phyloP scores from a whole-genome alignment of 2,329 filamentous ascomycete species.

The Penicillium freii region DNA sequence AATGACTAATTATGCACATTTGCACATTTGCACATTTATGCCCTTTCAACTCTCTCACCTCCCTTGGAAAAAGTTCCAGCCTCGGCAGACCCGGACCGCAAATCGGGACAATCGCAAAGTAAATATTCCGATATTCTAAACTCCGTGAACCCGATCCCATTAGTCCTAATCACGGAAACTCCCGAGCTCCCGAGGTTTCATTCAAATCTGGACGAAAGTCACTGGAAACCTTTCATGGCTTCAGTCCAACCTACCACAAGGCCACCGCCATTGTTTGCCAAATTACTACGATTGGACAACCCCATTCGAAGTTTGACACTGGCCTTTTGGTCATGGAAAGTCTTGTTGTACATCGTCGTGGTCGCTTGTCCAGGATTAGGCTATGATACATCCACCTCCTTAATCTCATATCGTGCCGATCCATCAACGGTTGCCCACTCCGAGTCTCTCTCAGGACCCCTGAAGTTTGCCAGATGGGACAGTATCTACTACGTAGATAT shows the following conservation, averaged over 20 bases:
- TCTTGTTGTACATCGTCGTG: constrained; percentile 51
- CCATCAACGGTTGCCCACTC: constrained; percentile 5
- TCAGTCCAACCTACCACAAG: constrained; percentile 14
- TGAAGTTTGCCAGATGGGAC: constrained; percentile 60
- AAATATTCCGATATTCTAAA: background rate
- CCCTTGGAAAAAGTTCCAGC: background rate
- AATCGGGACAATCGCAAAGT: background rate
- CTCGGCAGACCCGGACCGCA: background rate
- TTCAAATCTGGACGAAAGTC: background rate
- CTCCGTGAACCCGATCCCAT: background rate
- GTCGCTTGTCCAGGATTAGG: constrained; percentile 55
- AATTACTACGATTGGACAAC: constrained; percentile 27
- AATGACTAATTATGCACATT: constrained; percentile 16
- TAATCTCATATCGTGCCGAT: constrained; percentile 40
- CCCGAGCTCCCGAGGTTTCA: background rate
- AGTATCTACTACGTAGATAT: constrained; percentile 59
- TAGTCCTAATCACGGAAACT: constrained; percentile 2
- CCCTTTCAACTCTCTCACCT: background rate
- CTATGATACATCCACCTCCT: constrained; percentile 62
- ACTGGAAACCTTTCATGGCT: constrained; percentile 7
- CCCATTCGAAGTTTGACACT: constrained; percentile 37
- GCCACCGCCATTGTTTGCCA: constrained; percentile 11
- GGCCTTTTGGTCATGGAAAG: constrained; percentile 57
- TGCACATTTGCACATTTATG: background rate
- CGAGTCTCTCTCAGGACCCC: constrained; percentile 27